phyloP scores from a whole-genome alignment of 768 basidiomycete species.

The Butyriboletus loyo region DNA sequence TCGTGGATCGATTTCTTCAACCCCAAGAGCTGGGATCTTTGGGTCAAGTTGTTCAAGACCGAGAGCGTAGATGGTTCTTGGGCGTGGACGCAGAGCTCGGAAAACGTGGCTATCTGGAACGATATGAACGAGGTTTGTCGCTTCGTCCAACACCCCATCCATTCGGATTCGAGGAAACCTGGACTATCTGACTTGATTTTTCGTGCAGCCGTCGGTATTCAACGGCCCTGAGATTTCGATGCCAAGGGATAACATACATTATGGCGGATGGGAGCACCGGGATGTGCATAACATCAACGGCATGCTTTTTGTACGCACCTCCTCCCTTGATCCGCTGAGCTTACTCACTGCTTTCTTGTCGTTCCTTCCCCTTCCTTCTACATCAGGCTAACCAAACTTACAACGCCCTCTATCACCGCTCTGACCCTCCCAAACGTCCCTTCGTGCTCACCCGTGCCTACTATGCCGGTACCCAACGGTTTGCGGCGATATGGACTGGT shows the following conservation, averaged over 20 bases:
- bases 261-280: conserved; percentile 97
- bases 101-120: conserved; percentile 92
- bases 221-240: conserved; percentile 95
- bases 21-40: conserved; percentile 85
- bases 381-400: conserved; percentile 78
- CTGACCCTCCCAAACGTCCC: conserved; percentile 74
- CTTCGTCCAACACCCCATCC: neutral
- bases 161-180: neutral
- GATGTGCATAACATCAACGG: conserved; percentile 98
- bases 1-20: conserved; percentile 99
- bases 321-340: neutral
- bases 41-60: conserved; percentile 79
- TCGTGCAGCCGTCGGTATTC: conserved; percentile 88
- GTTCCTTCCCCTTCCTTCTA: neutral
- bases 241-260: conserved; percentile 74
- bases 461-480: conserved; percentile 93
- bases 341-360: neutral
- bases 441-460: conserved; percentile 96
- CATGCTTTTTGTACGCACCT: conserved; percentile 75
- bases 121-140: conserved; percentile 94
- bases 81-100: conserved; percentile 78
- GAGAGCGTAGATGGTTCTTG: conserved; percentile 52
- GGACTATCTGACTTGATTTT: conserved; percentile 1
- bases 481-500: conserved; percentile 98
- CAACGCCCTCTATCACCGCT: conserved; percentile 74